Percentiles rank a stretch among this genome's conserved stretches.
Evolutionary conservation across 2,329 filamentous ascomycete species (phyloP).

Genomic region (Penicillium sp.): DNA sequence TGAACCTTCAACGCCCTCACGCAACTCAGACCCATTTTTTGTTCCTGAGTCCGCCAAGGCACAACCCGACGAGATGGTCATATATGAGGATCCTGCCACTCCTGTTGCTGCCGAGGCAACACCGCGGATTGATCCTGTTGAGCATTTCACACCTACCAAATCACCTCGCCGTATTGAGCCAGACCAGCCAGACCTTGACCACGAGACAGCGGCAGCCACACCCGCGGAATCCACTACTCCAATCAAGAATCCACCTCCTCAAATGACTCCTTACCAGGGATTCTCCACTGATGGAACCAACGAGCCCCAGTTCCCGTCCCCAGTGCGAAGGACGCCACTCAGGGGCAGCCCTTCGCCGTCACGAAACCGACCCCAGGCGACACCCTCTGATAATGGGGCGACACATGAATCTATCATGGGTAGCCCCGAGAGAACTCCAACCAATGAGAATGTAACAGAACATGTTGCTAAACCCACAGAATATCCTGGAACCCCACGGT

Average conservation of each 20-base stretch:
- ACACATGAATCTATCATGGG: slow-evolving; percentile 7
- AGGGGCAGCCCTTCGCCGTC: slow-evolving; percentile 22
- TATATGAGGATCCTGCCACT: slow-evolving; percentile 27
- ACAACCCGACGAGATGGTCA: slow-evolving; percentile 23
- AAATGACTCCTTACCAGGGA: slow-evolving; percentile 11
- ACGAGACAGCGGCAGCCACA: neutral
- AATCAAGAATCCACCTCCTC: slow-evolving; percentile 11
- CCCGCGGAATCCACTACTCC: slow-evolving; percentile 7
- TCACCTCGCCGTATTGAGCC: slow-evolving; percentile 7
- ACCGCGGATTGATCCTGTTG: slow-evolving; percentile 5
- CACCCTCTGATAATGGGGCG: slow-evolving; percentile 8
- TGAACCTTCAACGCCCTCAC: slow-evolving; percentile 5
- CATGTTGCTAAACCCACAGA: slow-evolving; percentile 13
- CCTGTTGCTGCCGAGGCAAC: slow-evolving; percentile 12
- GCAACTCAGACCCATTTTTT: slow-evolving; percentile 4
- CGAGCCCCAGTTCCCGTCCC: slow-evolving; percentile 18
- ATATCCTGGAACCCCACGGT: slow-evolving; percentile 20
- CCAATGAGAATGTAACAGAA: slow-evolving; percentile 27
- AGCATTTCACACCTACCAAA: slow-evolving; percentile 9
- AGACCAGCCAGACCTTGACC: neutral
- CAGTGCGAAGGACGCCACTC: slow-evolving; percentile 20
- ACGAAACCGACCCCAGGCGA: slow-evolving; percentile 11
- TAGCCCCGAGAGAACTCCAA: slow-evolving; percentile 2
- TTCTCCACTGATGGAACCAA: slow-evolving; percentile 6
- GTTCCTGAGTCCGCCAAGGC: slow-evolving; percentile 12